Evolutionary conservation across 768 basidiomycete genomes (phyloP), one percentile per base, ranked within the genome.

Genomic region (Obba rivulosa): DNA sequence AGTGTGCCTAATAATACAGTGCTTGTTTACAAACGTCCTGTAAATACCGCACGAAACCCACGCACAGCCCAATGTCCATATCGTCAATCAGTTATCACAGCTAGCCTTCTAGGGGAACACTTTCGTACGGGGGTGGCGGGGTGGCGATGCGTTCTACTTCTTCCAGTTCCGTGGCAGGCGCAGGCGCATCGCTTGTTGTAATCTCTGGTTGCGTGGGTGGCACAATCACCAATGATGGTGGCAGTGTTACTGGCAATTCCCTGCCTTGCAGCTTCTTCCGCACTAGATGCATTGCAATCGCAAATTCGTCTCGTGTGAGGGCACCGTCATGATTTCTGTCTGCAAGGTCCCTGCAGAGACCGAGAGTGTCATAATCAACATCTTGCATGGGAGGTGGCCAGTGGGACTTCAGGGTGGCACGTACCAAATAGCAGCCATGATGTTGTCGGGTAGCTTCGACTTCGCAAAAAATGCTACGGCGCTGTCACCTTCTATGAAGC

Each of bases 381-480:
- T 40, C 11, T 18, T 8, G 39, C 18, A 13, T 13, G 41, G 41
- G 14, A 42, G 13, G 41, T 42, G 14, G 41, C 10, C 23, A 50
- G 16, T 16, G 28, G 24, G 5, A 45, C 14, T 22, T 35, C 28
- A 40, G 17, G 5, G 34, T 36, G 2, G 4, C 31, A 73, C 84
- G 45, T 58, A 95, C 95, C 96, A 99, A 43, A 99, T 75, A 53
- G 78, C 83, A 2, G 93, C 93, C 25, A 98, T 74, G 17, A 77
- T 75, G 17, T 83, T 81, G 51, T 87, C 86, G 2, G 83, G 77
- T 45, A 99, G 69, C 41, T 87, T 82, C 37, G 91, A 92, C 62
- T 92, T 81, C 51, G 92, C 66, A 81, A 96, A 87, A 67, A 98
- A 98, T 3, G 90, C 89, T 2, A 94, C 93, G 10, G 92, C 95